Base-by-base conservation (phyloP, 768 basidiomycete genomes). In the Termitomyces sp. region DNA sequence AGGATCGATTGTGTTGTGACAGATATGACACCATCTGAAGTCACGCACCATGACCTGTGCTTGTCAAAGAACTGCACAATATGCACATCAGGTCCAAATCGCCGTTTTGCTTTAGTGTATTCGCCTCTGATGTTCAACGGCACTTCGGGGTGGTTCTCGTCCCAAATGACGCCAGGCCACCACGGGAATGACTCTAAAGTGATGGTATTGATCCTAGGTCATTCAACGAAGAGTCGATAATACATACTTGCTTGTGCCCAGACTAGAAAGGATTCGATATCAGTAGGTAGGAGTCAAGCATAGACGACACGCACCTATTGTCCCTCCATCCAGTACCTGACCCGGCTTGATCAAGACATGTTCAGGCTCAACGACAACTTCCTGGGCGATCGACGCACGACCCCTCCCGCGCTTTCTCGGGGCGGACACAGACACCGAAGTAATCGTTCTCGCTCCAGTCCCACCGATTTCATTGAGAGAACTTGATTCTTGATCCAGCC, bases 1-100 rank as follows among this genome's bases (percentile, higher is more conserved):
- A 53, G 34, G 25, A 32, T 39, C 17, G 12, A 21, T 39, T 16
- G 16, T 17, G 34, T 51, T 47, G 34, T 0, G 16, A 37, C 3
- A 27, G 6, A 48, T 3, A 35, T 8, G n/a, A 11, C 11, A 37
- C 17, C 8, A 30, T 46, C 25, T 34, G 42, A 7, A 30, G 1
- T 5, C 21, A 64, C 79, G 14, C 63, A 84, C 88, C 91, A 88
- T 59, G 86, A 79, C 59, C 77, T 72, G 1, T 72, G 66, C 51
- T 80, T 81, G 66, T 94, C 92, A 67, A 79, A 94, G 72, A 93
- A 96, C 45, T 82, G 84, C n/a, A 94, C 80, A 42, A 93, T 76
- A 64, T 86, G 82, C 4, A 83, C 51, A 27, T 73, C 73, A 11
- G 72, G 73, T 27, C 77, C 74, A 23, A 71, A 73, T 45, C 72